These are phyloP conservation scores for Syncephalastrum sp. DNA, from an alignment of 371 early-diverging fungal genomes.

Conservation along the genomic window DNA sequence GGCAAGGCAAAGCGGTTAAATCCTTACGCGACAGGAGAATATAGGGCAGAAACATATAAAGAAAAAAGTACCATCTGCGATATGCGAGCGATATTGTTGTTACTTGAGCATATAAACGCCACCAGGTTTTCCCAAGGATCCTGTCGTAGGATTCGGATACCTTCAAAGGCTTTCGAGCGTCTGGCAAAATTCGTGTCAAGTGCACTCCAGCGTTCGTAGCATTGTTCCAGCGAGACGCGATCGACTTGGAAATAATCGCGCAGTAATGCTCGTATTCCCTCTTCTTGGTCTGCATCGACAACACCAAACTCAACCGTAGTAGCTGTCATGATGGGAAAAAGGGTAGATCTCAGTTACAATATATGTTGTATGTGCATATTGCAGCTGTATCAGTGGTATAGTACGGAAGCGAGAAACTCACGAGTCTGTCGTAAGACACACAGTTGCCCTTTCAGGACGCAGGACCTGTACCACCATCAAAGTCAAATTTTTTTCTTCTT, in stretches of 20 bases:
- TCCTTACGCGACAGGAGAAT: too few relatives aligned
- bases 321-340: conserved; percentile 5
- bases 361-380: too few relatives aligned
- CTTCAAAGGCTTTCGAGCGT: conserved; percentile 56
- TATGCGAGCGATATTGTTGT: conserved; percentile 96
- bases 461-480: conserved; percentile 26
- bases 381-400: too few relatives aligned
- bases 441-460: conserved; percentile 34
- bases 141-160: conserved; percentile 82
- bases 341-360: not conserved
- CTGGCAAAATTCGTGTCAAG: conserved; percentile 67
- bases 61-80: conserved; percentile 76
- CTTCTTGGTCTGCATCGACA: conserved; percentile 17
- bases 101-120: conserved; percentile 93
- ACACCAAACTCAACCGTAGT: conserved; percentile 29
- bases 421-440: conserved; percentile 27
- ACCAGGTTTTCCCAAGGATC: conserved; percentile 90
- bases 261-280: conserved; percentile 17
- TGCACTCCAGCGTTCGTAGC: conserved; percentile 71
- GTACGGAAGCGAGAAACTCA: conserved; percentile 4
- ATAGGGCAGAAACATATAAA: conserved; percentile 5
- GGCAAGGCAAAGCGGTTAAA: too few relatives aligned
- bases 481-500: conserved; percentile 19
- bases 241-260: conserved; percentile 81
- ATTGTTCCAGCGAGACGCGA: conserved; percentile 48